These are phyloP conservation scores for Hamamelis virginiana DNA, from an alignment of 164 flowering plant species.

Conservation along the genomic window DNA sequence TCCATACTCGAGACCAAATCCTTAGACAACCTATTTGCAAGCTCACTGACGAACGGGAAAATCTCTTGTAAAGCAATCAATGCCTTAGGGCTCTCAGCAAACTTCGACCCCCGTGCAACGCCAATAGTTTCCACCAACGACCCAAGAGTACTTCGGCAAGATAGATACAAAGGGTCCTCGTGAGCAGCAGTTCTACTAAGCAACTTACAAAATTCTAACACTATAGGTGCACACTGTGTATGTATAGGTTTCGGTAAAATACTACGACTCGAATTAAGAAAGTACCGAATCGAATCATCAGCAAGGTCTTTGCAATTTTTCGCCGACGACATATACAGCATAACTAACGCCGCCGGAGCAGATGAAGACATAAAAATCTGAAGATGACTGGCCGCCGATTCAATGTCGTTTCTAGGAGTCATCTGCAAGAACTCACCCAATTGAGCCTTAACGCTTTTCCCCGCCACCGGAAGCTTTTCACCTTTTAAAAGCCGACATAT, in stretches of 20 bases:
- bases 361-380: constrained; percentile 52
- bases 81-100: constrained; percentile 19
- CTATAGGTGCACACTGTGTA: constrained; percentile 42
- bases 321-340: constrained; percentile 52
- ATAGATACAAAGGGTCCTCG: constrained; percentile 43
- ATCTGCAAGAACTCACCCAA: constrained; percentile 41
- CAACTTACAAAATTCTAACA: constrained; percentile 78
- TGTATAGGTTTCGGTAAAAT: constrained; percentile 27
- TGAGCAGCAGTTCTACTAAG: constrained; percentile 33
- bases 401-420: constrained; percentile 29
- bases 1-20: constrained; percentile 33
- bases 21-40: constrained; percentile 40
- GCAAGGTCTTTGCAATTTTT: constrained; percentile 45
- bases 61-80: constrained; percentile 40
- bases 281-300: constrained; percentile 47
- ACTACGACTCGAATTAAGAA: constrained; percentile 30
- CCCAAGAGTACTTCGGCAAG: constrained; percentile 65
- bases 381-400: constrained; percentile 38
- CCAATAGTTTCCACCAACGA: constrained; percentile 46
- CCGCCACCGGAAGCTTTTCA: background rate
- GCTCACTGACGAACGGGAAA: constrained; percentile 66
- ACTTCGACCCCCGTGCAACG: constrained; percentile 15
- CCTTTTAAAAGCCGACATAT: constrained; percentile 38
- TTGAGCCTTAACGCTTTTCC: constrained; percentile 18
- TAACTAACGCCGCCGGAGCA: constrained; percentile 60